Base-by-base conservation (phyloP, 306 rosid genomes). In the Pyrus pyrifolia region DNA sequence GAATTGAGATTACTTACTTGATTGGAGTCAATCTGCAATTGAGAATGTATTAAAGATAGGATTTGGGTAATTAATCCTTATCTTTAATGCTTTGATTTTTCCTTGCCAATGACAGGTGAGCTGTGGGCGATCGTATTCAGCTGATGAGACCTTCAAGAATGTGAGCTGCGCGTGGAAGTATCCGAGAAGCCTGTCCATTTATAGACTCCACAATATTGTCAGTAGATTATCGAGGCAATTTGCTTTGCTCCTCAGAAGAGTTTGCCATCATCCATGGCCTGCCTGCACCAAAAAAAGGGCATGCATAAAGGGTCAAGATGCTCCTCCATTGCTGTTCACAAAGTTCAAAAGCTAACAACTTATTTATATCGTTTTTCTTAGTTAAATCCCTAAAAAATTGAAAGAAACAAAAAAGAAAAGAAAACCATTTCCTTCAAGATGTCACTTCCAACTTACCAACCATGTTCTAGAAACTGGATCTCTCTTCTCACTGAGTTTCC, bases 201-300 rank as follows among this genome's bases (percentile, higher is more conserved):
- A 31, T 31, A 7, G 42, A 71, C 63, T 7, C 64, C 42, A 46
- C 15, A 46, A 73, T 62, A 78, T 67, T 75, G 85, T 84, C 85
- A 76, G 85, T 80, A 58, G 71, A 86, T 86, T 80, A 86, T 83
- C 75, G 75, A 69, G 21, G 71, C 66, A 22, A 58, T 70, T 76
- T 65, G 38, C 78, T 68, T 44, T 21, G 33, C 62, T 44, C 40
- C 21, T 8, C 46, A 8, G 11, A 38, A 44, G 45, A 49, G 79
- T 60, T 72, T 51, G 49, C 76, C 76, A 71, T 62, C 76, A 44
- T 29, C 77, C 42, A 57, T 80, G 57, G 25, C 38, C 78, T 71
- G 35, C 76, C 46, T 23, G 45, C 79, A 65, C 65, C 64, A 66
- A 33, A 14, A 72, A 72, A 19, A 22, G 1, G 38, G n/a, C 68